Percentiles rank a stretch among this genome's conserved stretches.
These are phyloP conservation scores for Leccinum arenicola DNA, from an alignment of 768 basidiomycete species.

Conservation along the genomic window DNA sequence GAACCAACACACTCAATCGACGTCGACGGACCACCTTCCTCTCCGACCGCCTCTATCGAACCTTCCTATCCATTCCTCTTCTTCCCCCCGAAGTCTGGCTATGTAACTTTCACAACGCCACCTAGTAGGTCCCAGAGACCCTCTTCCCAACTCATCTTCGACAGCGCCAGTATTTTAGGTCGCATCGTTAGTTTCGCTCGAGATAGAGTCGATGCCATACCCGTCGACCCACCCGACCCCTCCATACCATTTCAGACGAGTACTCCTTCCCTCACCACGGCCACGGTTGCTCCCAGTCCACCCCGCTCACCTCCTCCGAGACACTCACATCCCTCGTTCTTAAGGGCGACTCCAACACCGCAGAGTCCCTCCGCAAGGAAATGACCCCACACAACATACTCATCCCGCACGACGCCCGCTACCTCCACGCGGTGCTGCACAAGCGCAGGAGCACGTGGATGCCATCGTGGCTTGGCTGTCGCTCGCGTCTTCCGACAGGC, in stretches of 20 bases:
- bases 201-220: constrained; percentile 35
- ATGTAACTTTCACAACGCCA: no score
- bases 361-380: constrained; percentile 20
- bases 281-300: constrained; percentile 6
- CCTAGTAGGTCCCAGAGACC: no score
- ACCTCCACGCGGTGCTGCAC: constrained; percentile 19
- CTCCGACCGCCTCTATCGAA: no score
- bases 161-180: no score
- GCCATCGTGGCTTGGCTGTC: constrained; percentile 42
- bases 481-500: no score
- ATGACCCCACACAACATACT: constrained; percentile 35
- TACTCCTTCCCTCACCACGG: constrained; percentile 24
- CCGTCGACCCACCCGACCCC: constrained; percentile 29
- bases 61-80: no score
- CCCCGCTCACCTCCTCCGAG: constrained; percentile 6
- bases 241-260: constrained; percentile 21
- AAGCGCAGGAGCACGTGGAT: constrained; percentile 1
- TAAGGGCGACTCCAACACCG: constrained; percentile 12
- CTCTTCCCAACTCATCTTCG: no score
- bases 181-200: constrained; percentile 29
- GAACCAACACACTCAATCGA: no score
- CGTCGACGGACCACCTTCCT: no score
- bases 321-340: constrained; percentile 21
- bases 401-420: constrained; percentile 32
- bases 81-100: no score